phyloP scores from a whole-genome alignment of 2,329 filamentous ascomycete species.

The Clonostachys byssicola region DNA sequence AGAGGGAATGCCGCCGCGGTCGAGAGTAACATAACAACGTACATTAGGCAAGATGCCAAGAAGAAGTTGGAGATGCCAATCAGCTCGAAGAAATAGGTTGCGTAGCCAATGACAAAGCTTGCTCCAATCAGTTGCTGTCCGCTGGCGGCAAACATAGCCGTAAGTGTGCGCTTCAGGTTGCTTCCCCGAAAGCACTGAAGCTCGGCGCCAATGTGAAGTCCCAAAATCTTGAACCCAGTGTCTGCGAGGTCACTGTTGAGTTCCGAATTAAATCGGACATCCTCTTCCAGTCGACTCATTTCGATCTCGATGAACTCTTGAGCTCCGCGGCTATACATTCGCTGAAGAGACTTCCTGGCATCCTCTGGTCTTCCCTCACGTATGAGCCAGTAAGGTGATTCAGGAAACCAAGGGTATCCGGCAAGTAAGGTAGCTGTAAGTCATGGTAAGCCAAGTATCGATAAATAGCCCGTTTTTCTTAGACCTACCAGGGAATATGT shows the following conservation, averaged over 20 bases:
- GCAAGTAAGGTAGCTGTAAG: slow-evolving; percentile 9
- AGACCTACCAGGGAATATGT: slow-evolving; percentile 19
- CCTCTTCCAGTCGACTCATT: slow-evolving; percentile 16
- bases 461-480: neutral
- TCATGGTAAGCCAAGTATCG: neutral
- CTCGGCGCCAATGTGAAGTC: slow-evolving; percentile 1
- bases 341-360: slow-evolving; percentile 13
- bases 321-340: slow-evolving; percentile 17
- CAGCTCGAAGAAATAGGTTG: slow-evolving; percentile 21
- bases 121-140: slow-evolving; percentile 29
- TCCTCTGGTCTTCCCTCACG: slow-evolving; percentile 7
- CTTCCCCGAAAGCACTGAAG: slow-evolving; percentile 18
- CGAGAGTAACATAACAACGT: slow-evolving; percentile 26
- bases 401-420: slow-evolving; percentile 24
- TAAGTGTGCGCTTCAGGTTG: slow-evolving; percentile 24
- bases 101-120: slow-evolving; percentile 27
- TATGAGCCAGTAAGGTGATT: slow-evolving; percentile 27
- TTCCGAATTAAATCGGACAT: slow-evolving; percentile 9
- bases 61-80: slow-evolving; percentile 25
- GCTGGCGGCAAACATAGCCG: slow-evolving; percentile 21
- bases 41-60: slow-evolving; percentile 20
- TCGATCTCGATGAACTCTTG: slow-evolving; percentile 17
- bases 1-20: slow-evolving; percentile 22
- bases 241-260: neutral
- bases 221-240: neutral